These are phyloP conservation scores for Fusarium falciforme DNA, from an alignment of 2,329 filamentous ascomycete species.

Conservation along the genomic window DNA sequence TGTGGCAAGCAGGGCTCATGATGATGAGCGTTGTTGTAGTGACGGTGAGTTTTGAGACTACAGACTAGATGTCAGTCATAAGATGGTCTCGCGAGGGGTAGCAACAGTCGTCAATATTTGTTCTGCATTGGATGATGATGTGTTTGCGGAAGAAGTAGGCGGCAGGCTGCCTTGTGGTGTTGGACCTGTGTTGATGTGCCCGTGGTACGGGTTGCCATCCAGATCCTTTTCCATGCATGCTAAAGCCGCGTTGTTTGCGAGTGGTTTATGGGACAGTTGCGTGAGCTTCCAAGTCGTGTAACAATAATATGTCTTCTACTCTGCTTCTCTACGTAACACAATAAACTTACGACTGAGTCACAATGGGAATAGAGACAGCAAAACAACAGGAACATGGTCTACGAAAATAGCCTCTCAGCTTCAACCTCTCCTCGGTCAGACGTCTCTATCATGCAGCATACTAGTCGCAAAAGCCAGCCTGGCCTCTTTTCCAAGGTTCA, in stretches of 20 bases:
- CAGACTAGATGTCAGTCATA: not conserved
- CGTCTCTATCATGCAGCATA: not conserved
- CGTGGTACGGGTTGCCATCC: not conserved
- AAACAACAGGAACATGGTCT: not conserved
- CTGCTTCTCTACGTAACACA: not conserved
- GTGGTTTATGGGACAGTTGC: not conserved
- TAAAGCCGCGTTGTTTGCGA: not conserved
- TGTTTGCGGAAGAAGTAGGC: not conserved
- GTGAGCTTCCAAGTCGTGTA: not conserved
- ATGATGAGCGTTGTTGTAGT: not conserved
- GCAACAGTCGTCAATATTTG: not conserved
- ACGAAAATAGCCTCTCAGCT: not conserved
- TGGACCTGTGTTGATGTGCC: not conserved
- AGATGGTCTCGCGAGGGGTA: not conserved
- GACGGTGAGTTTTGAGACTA: not conserved
- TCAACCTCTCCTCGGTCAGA: not conserved
- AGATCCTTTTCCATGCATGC: not conserved
- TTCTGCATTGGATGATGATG: not conserved
- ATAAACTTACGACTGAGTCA: not conserved
- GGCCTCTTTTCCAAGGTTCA: not conserved
- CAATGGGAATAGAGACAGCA: not conserved
- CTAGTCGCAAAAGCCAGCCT: not conserved
- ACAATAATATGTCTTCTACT: not conserved
- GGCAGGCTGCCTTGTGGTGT: not conserved
- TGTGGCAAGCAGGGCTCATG: not conserved